Conservation (phyloP, 2,329 filamentous ascomycete species). For the Didymella lethalis region DNA sequence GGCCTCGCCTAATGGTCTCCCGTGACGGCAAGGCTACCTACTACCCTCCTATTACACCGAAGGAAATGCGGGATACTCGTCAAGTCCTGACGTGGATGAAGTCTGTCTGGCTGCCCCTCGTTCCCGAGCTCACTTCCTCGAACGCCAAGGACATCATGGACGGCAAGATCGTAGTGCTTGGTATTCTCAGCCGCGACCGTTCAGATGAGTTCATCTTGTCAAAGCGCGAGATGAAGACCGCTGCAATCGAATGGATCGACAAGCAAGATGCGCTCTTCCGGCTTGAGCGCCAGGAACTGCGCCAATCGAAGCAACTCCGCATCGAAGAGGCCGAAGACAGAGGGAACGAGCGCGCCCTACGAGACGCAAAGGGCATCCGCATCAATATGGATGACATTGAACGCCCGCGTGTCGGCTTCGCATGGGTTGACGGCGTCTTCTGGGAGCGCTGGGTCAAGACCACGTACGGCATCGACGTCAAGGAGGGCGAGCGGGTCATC, state of each 20-base stretch:
- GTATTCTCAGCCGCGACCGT: conserved; percentile 81
- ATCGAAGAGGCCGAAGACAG: conserved; percentile 97
- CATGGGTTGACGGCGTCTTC: conserved; percentile 96
- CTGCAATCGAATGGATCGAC: conserved; percentile 97
- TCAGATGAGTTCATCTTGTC: conserved; percentile 79
- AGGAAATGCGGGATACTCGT: conserved; percentile 88
- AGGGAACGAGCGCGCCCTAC: conserved; percentile 84
- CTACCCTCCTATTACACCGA: conserved; percentile 84
- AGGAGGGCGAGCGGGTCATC: conserved; percentile 87
- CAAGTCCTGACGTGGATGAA: conserved; percentile 92
- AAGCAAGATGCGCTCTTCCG: conserved; percentile 92
- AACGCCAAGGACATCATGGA: conserved; percentile 97
- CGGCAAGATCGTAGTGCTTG: conserved; percentile 91
- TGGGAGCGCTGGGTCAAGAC: conserved; percentile 97
- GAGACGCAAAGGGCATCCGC: conserved; percentile 86
- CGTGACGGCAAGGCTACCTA: conserved; percentile 90
- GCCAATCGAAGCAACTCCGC: conserved; percentile 91
- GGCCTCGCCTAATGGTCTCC: conserved; percentile 90
- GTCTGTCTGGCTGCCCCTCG: conserved; percentile 92
- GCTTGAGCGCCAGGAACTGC: conserved; percentile 88
- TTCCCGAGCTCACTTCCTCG: conserved; percentile 88
- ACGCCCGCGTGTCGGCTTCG: conserved; percentile 89
- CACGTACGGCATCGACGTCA: conserved; percentile 91
- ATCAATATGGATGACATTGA: conserved; percentile 90
- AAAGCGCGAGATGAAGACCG: conserved; percentile 91